phyloP scores from a whole-genome alignment of 2,329 filamentous ascomycete genomes.

The Pseudogymnoascus sp. region DNA sequence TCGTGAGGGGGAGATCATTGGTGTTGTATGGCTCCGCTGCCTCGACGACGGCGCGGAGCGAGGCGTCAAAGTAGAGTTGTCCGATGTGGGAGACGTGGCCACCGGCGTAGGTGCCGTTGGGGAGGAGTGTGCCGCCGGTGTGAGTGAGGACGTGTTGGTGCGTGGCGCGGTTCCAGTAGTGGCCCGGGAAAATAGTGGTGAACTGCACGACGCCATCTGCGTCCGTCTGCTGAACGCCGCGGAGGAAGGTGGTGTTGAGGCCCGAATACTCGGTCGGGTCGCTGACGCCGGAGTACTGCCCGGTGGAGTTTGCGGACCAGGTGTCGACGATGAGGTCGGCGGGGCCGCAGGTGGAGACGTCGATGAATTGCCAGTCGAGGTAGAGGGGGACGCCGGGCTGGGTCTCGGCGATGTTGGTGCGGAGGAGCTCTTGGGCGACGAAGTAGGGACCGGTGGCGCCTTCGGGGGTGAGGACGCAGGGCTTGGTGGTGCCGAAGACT shows the following conservation, averaged over 20 bases:
- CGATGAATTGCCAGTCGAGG: constrained; percentile 32
- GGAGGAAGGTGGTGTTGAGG: constrained; percentile 27
- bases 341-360: constrained; percentile 32
- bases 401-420: constrained; percentile 27
- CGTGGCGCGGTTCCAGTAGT: constrained; percentile 38
- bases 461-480: not conserved
- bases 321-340: constrained; percentile 12
- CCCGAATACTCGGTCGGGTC: constrained; percentile 21
- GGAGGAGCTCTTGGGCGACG: constrained; percentile 30
- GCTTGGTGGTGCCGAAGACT: not conserved
- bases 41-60: constrained; percentile 41
- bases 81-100: constrained; percentile 47
- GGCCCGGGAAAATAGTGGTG: constrained; percentile 37
- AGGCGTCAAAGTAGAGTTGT: constrained; percentile 52
- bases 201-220: constrained; percentile 33
- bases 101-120: constrained; percentile 36
- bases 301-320: not conserved
- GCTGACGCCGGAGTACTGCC: constrained; percentile 5
- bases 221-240: constrained; percentile 34
- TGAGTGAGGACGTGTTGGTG: constrained; percentile 39
- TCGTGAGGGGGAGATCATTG: constrained; percentile 36
- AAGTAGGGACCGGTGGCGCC: constrained; percentile 8
- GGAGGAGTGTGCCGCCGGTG: constrained; percentile 20
- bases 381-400: constrained; percentile 29
- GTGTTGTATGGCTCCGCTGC: constrained; percentile 34